phyloP scores from a whole-genome alignment of 2,329 filamentous ascomycete genomes.

The Nannizziopsis barbatae region DNA sequence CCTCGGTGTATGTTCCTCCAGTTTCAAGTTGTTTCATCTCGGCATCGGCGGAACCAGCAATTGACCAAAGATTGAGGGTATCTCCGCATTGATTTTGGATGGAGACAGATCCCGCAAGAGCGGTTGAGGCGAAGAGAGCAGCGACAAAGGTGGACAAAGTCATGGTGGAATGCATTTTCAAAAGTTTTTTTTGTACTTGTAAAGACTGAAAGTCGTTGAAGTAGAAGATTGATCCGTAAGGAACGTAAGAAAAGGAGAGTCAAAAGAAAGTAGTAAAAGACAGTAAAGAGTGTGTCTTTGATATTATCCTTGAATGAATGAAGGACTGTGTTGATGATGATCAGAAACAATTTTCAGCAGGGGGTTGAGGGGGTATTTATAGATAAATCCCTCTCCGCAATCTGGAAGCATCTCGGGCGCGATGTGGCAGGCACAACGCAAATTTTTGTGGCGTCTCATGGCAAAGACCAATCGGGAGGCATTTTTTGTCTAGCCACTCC shows the following conservation, averaged over 20 bases:
- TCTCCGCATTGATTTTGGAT: slow-evolving; percentile 31
- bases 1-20: slow-evolving; percentile 28
- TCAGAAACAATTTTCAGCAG: background rate
- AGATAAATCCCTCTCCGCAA: slow-evolving; percentile 9
- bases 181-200: background rate
- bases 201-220: slow-evolving; percentile 1
- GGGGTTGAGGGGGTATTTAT: slow-evolving; percentile 15
- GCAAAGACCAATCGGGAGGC: background rate
- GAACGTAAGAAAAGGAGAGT: background rate
- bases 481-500: background rate
- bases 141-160: slow-evolving; percentile 25
- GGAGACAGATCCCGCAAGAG: slow-evolving; percentile 21
- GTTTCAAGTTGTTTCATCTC: slow-evolving; percentile 27
- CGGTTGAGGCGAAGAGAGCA: slow-evolving; percentile 23
- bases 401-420: background rate
- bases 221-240: background rate
- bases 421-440: background rate
- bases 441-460: background rate
- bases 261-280: slow-evolving; percentile 8
- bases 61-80: slow-evolving; percentile 34
- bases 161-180: slow-evolving; percentile 30
- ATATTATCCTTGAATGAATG: slow-evolving; percentile 10
- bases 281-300: slow-evolving; percentile 11
- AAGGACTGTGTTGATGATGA: slow-evolving; percentile 5
- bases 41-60: slow-evolving; percentile 24